phyloP scores from a whole-genome alignment of 2,329 filamentous ascomycete genomes.

The Tolypocladium amazonense region DNA sequence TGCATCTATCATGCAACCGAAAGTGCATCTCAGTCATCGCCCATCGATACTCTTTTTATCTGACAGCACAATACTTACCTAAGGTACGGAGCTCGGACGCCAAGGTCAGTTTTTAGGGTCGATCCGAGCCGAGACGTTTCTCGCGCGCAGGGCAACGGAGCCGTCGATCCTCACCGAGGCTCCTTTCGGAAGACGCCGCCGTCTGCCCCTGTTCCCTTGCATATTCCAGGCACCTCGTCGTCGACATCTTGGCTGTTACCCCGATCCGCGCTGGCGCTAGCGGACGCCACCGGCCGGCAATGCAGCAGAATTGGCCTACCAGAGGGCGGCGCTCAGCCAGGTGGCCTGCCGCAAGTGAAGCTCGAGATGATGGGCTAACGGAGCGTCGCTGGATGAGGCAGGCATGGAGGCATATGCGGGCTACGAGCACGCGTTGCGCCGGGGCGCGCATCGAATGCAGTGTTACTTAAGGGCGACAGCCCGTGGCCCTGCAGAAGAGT shows the following conservation, averaged over 20 bases:
- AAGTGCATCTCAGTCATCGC: background rate
- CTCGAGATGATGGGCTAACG: background rate
- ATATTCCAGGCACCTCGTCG: background rate
- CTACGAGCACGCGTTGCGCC: background rate
- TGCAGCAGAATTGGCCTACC: slow-evolving; percentile 5
- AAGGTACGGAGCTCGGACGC: background rate
- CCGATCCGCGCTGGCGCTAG: background rate
- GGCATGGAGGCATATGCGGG: background rate
- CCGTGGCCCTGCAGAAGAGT: background rate
- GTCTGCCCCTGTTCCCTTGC: background rate
- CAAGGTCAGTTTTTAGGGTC: background rate
- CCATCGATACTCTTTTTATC: no score
- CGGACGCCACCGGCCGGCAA: background rate
- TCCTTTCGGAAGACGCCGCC: background rate
- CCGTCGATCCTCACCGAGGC: background rate
- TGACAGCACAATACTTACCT: background rate
- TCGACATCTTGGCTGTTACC: background rate
- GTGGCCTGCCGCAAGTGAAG: background rate
- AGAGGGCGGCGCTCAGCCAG: slow-evolving; percentile 5
- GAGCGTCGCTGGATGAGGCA: slow-evolving; percentile 2
- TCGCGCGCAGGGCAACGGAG: background rate
- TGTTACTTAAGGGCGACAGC: background rate
- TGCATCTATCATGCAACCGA: background rate
- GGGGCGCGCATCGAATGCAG: background rate
- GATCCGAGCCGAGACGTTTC: background rate